Conservation (phyloP, 768 basidiomycete species). For the Collybiopsis luxurians region DNA sequence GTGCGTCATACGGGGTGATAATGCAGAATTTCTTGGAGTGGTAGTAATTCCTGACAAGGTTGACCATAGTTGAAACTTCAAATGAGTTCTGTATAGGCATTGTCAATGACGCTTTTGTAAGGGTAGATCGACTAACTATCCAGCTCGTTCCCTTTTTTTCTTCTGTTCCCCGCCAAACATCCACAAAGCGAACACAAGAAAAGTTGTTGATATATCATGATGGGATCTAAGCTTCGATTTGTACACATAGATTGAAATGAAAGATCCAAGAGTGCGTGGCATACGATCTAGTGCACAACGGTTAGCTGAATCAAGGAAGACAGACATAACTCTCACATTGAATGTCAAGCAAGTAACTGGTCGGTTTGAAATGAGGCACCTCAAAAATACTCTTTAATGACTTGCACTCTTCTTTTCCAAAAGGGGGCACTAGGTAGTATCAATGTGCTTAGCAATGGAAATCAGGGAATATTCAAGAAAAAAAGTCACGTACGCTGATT, state of each 20-base stretch:
- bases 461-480: not conserved
- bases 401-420: conserved; percentile 37
- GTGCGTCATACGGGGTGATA: conserved; percentile 56
- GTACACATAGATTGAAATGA: conserved; percentile 48
- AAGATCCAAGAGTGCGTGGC: conserved; percentile 44
- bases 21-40: conserved; percentile 35
- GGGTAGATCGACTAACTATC: conserved; percentile 34
- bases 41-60: conserved; percentile 43
- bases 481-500: conserved; percentile 40
- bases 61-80: conserved; percentile 38
- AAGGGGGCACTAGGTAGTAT: conserved; percentile 44
- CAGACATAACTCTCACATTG: conserved; percentile 35
- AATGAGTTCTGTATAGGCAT: conserved; percentile 32
- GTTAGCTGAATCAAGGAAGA: too few species aligned
- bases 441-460: not conserved
- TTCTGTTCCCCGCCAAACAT: conserved; percentile 38
- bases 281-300: conserved; percentile 49
- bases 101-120: too few species aligned
- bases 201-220: conserved; percentile 31
- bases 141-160: conserved; percentile 37
- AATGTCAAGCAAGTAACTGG: conserved; percentile 40
- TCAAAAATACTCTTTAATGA: conserved; percentile 33
- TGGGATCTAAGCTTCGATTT: conserved; percentile 32
- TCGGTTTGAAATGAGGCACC: conserved; percentile 25
- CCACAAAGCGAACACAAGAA: conserved; percentile 42